Evolutionary conservation across 345 rosid genomes (phyloP).

Genomic region (Cardamine resedifolia): DNA sequence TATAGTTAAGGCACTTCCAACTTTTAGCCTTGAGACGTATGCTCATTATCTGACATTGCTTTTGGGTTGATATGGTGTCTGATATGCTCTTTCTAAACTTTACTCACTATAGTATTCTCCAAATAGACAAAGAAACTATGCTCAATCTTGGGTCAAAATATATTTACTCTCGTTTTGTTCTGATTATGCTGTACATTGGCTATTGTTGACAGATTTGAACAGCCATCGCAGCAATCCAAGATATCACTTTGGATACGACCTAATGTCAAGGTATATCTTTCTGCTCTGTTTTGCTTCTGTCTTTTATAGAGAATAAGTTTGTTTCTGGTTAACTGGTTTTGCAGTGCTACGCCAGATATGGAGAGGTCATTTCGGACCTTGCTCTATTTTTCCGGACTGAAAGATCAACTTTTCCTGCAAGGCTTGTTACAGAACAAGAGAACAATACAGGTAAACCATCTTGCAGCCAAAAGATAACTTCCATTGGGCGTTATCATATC

Average conservation of each 20-base stretch:
- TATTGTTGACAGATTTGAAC: conserved; percentile 63
- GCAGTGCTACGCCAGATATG: conserved; percentile 82
- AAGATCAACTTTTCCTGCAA: conserved; percentile 37
- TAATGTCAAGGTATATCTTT: conserved; percentile 58
- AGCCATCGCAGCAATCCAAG: conserved; percentile 69
- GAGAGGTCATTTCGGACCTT: conserved; percentile 76
- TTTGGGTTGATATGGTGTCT: conserved; percentile 12
- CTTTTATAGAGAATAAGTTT: conserved; percentile 22
- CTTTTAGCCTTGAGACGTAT: neutral
- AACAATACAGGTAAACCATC: conserved; percentile 50
- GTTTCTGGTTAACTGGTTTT: conserved; percentile 34
- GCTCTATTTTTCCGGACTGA: conserved; percentile 84
- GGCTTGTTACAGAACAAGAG: conserved; percentile 39
- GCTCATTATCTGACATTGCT: conserved; percentile 2
- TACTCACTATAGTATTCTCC: conserved; percentile 1
- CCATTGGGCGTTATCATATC: neutral
- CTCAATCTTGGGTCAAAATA: conserved; percentile 1
- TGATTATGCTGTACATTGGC: conserved; percentile 10
- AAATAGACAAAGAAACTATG: conserved; percentile 23
- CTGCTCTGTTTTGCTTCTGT: conserved; percentile 14
- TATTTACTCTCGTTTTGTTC: neutral
- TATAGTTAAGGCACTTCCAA: conserved; percentile 2
- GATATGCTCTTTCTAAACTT: neutral
- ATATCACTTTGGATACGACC: conserved; percentile 96
- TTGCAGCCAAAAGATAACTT: conserved; percentile 27